These are phyloP conservation scores for Trichophyton benhamiae DNA, from an alignment of 2,329 filamentous ascomycete genomes.

Conservation along the genomic window DNA sequence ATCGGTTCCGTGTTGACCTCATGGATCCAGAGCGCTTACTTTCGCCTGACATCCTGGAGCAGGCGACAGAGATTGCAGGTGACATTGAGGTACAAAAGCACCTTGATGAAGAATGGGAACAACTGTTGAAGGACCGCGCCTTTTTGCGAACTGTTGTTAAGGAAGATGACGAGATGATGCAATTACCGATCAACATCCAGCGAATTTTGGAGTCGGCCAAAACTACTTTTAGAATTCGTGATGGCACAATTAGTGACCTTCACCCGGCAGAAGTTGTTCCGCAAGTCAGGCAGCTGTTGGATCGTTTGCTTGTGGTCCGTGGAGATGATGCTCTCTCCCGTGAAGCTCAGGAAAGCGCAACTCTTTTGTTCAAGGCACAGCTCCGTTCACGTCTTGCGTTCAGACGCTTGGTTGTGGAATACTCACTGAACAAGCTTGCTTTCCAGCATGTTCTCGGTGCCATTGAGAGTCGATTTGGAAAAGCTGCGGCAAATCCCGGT, in stretches of 20 bases:
- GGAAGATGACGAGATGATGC: constrained; percentile 73
- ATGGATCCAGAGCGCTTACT: constrained; percentile 58
- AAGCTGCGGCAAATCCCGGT: constrained; percentile 75
- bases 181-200: constrained; percentile 80
- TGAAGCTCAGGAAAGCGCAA: constrained; percentile 81
- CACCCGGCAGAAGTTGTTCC: constrained; percentile 79
- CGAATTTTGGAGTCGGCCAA: constrained; percentile 86
- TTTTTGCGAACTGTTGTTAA: constrained; percentile 61
- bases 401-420: constrained; percentile 77
- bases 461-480: constrained; percentile 75
- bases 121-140: constrained; percentile 59
- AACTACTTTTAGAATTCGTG: constrained; percentile 80
- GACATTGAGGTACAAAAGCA: constrained; percentile 78
- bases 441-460: constrained; percentile 89
- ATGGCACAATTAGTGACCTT: constrained; percentile 73
- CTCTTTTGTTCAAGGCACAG: constrained; percentile 82
- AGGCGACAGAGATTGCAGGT: constrained; percentile 72
- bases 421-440: constrained; percentile 78
- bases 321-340: constrained; percentile 68
- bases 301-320: constrained; percentile 71
- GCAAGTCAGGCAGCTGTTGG: constrained; percentile 60
- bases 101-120: constrained; percentile 79
- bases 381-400: constrained; percentile 80
- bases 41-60: constrained; percentile 61
- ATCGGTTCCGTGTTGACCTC: constrained; percentile 74